A percentile compares a stretch with the other conserved stretches of the same genome.
These are phyloP conservation scores for Sapria himalayana DNA, from an alignment of 345 rosid genomes.

Conservation along the genomic window DNA sequence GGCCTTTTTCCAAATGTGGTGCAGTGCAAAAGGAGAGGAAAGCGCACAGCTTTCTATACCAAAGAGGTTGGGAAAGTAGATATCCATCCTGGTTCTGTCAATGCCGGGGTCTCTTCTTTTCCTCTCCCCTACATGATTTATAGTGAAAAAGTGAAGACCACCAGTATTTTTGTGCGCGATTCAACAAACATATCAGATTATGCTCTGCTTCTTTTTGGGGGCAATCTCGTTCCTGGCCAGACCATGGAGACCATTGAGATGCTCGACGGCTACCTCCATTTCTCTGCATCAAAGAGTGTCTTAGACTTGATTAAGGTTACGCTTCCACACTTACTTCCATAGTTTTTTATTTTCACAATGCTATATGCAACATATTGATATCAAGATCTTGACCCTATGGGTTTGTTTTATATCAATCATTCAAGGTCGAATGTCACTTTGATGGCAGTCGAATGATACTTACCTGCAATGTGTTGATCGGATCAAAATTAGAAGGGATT, in stretches of 20 bases:
- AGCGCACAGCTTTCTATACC: slow-evolving; percentile 68
- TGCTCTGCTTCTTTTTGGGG: slow-evolving; percentile 86
- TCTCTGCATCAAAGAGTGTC: slow-evolving; percentile 66
- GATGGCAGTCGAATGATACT: no score
- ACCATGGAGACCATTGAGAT: slow-evolving; percentile 80
- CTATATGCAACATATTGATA: no score
- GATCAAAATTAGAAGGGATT: no score
- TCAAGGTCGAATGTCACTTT: no score
- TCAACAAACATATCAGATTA: slow-evolving; percentile 88
- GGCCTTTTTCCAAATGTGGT: slow-evolving; percentile 96
- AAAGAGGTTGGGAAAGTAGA: slow-evolving; percentile 92
- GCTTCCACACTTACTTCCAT: no score
- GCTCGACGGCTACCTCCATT: slow-evolving; percentile 93
- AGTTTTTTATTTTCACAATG: no score
- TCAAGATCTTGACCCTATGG: no score
- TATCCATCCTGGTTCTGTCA: slow-evolving; percentile 88
- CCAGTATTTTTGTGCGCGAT: slow-evolving; percentile 55
- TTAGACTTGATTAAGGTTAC: slow-evolving; percentile 59
- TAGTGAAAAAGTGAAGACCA: slow-evolving; percentile 83
- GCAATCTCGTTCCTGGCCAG: slow-evolving; percentile 52
- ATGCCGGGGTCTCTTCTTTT: slow-evolving; percentile 53
- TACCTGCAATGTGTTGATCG: no score
- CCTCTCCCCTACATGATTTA: slow-evolving; percentile 80
- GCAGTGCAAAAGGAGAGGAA: slow-evolving; percentile 94
- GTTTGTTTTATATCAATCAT: no score